Conservation (phyloP, 2,329 filamentous ascomycete species). For the Fusarium acutatum region DNA sequence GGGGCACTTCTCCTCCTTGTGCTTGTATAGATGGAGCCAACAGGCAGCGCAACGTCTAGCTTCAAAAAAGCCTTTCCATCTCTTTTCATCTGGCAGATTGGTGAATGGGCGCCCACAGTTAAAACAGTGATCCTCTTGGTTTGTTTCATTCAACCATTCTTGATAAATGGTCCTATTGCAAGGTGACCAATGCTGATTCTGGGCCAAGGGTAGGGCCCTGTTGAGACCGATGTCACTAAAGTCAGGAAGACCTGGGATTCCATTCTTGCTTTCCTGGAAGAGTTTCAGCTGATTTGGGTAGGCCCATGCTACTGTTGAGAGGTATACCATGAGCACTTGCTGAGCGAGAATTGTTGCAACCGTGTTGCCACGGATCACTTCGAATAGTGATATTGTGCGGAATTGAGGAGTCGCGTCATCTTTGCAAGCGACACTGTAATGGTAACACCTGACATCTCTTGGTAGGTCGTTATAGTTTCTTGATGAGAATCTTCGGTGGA, state of each 20-base stretch:
- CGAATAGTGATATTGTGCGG: neutral
- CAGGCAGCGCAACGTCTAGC: neutral
- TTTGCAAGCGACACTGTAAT: neutral
- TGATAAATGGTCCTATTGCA: neutral
- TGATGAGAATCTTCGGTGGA: neutral
- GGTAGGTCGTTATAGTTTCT: neutral
- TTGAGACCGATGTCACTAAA: neutral
- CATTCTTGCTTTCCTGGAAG: neutral
- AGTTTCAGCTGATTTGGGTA: neutral
- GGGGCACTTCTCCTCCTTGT: neutral
- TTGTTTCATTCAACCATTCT: neutral
- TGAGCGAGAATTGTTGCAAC: neutral
- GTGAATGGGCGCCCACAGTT: neutral
- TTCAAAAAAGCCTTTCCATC: neutral
- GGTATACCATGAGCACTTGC: neutral
- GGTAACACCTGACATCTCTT: neutral
- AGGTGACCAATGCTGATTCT: neutral
- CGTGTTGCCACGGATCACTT: neutral
- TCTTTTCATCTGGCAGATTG: neutral
- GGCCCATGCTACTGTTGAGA: neutral
- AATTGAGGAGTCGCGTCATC: neutral
- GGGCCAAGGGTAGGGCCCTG: neutral
- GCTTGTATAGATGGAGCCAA: neutral
- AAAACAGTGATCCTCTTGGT: neutral
- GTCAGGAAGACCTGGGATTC: neutral